Evolutionary conservation across 768 basidiomycete genomes (phyloP), one percentile per base, ranked within the genome.

Genomic region (Tulasnella sp.): DNA sequence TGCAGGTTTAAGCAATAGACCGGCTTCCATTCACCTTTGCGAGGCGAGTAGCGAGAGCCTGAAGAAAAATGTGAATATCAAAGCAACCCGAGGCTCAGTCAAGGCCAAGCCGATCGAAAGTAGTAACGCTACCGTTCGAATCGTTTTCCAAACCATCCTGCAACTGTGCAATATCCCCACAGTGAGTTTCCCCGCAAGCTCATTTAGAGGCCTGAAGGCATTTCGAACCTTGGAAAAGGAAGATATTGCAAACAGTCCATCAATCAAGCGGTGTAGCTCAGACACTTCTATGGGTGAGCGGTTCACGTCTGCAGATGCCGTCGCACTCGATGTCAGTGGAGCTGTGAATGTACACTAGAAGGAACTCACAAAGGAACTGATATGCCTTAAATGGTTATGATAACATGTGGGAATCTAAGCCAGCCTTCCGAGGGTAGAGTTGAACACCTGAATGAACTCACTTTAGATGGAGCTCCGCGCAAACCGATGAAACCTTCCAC

Each of bases 401-500:
- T 59, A 26, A 59, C 5, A 59, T 59, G 52, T 59, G 52, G 26
- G 52, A 59, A 59, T 14, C 22, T 12, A 32, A 67, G 65, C 71
- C 41, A 75, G 34, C 52, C 26, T 59, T 59, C 52, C 52, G 52
- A 59, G 52, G 52, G 52, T 29, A 32, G 8, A 32, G 52, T 59
- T 29, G 52, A 71, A 62, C 41, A 73, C 75, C 66, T 66, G 11
- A 42, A 62, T 76, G 75, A 72, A 73, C 76, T 70, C 74, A 89
- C 94, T 83, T 90, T 94, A 26, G 91, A 89, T 74, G 83, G 80
- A 29, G 89, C 85, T 8, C 92, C 92, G 19, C 86, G 85, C 5
- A 94, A 82, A 77, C 92, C 91, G 71, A 97, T 87, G 78, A 98
- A 98, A 0, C 96, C 96, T 72, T 89, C 82, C 8, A 93, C 80